phyloP scores from a whole-genome alignment of 768 basidiomycete species.

The Gloeopeniophorella convolvens region DNA sequence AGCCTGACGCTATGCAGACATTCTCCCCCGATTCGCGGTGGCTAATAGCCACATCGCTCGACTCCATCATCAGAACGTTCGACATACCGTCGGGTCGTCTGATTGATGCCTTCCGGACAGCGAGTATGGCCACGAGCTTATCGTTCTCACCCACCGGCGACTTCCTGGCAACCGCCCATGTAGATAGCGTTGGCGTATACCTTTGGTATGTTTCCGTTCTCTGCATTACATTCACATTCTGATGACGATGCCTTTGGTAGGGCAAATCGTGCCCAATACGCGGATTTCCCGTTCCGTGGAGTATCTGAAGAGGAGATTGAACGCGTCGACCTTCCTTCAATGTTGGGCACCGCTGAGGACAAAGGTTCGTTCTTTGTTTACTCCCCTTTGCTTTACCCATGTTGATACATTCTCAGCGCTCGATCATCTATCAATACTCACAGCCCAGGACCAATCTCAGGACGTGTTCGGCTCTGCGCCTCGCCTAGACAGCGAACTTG shows the following conservation, averaged over 20 bases:
- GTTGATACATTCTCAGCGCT: constrained; percentile 43
- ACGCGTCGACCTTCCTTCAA: constrained; percentile 69
- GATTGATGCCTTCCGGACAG: constrained; percentile 86
- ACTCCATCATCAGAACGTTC: constrained; percentile 90
- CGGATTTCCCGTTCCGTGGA: constrained; percentile 74
- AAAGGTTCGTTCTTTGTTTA: constrained; percentile 45
- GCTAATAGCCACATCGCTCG: constrained; percentile 83
- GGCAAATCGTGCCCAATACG: constrained; percentile 95
- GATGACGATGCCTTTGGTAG: constrained; percentile 32
- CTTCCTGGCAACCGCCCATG: constrained; percentile 91
- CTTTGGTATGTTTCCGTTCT: constrained; percentile 60
- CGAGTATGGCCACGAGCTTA: constrained; percentile 82
- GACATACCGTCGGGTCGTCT: constrained; percentile 90
- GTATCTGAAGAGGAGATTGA: constrained; percentile 71
- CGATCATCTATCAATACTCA: constrained; percentile 61
- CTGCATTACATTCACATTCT: constrained; percentile 1
- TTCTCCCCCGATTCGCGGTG: constrained; percentile 96
- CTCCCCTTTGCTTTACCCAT: constrained; percentile 6
- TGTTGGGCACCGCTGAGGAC: constrained; percentile 78
- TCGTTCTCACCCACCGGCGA: constrained; percentile 94
- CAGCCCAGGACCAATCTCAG: constrained; percentile 49
- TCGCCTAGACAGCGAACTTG: constrained; percentile 83
- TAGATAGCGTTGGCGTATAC: constrained; percentile 90
- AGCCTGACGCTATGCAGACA: constrained; percentile 41
- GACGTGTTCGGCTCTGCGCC: constrained; percentile 82